Evolutionary conservation across 2,329 filamentous ascomycete genomes (phyloP), one percentile per base, ranked within the genome.

Genomic region (Botrytis medusae): DNA sequence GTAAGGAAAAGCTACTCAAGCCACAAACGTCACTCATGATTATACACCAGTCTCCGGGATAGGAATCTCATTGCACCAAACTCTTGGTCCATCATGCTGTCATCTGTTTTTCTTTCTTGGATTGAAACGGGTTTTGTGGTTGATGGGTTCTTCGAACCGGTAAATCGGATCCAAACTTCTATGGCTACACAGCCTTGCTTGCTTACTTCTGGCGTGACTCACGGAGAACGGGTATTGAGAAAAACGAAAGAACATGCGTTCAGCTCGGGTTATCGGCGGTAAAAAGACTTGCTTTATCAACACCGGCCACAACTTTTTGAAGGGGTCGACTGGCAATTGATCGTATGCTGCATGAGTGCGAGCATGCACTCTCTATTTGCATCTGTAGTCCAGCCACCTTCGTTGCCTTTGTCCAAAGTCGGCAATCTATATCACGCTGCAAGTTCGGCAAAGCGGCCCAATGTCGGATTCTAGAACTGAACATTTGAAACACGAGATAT

Each of bases 21-120:
- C 63, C n/a, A 42, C 37, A 68, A 46, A 68, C 18, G 10, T 68
- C 65, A 40, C 48, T 68, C 65, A 68, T 57, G 34, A 57, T 42
- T n/a, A 68, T 42, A 57, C 34, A 57, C 22, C 34, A 22, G 46
- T 57, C 34, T 68, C n/a, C 48, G 40, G 18, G 65, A 32, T 57
- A 32, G 14, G 16, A 22, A 32, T 37, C 9, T 68, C 65, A 4
- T 57, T 10, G 34, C 54, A 37, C 34, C n/a, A n/a, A 42, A 12
- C 25, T 57, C n/a, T 68, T 16, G 48, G 37, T 57, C n/a, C 40
- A 9, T 48, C 64, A 42, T n/a, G 34, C 64, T 54, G 34, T 57
- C 7, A 37, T 68, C 57, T 46, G 37, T 54, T 68, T 10, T 48
- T 29, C 34, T 32, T 57, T 42, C 34, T 16, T 57, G 34, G 48